A percentile compares a stretch with the other conserved stretches of the same genome.
Conservation (phyloP, 73 alveolate genomes). For the Loxodes magnus region DNA sequence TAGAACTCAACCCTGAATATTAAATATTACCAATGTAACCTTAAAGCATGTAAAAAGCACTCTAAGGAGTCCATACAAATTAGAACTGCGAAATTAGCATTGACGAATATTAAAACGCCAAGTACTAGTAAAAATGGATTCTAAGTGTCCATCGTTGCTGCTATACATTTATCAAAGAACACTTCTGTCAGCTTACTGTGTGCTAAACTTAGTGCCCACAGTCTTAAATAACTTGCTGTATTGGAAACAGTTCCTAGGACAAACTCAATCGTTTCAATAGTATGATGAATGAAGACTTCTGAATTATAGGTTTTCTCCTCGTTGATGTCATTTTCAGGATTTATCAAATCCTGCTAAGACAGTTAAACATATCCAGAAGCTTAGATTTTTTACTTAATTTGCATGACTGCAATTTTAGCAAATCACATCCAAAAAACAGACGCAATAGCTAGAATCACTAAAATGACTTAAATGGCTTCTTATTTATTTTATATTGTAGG, state of each 20-base stretch:
- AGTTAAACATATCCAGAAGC: neutral
- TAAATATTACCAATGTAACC: conserved; percentile 77
- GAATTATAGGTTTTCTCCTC: conserved; percentile 2
- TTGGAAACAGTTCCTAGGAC: conserved; percentile 95
- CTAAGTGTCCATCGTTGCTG: conserved; percentile 16
- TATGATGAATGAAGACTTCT: conserved; percentile 63
- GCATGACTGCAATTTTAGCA: conserved; percentile 6
- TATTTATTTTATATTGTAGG: too few relatives aligned
- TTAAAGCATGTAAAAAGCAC: conserved; percentile 88
- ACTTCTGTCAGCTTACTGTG: conserved; percentile 91
- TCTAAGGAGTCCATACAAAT: conserved; percentile 90
- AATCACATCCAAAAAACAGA: conserved; percentile 53
- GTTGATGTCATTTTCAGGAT: neutral
- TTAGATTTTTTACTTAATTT: neutral
- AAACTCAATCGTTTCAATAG: conserved; percentile 95
- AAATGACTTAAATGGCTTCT: conserved; percentile 6
- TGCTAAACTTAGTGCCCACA: conserved; percentile 98
- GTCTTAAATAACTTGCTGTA: conserved; percentile 96
- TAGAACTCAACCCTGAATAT: conserved; percentile 72
- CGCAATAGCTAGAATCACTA: conserved; percentile 19
- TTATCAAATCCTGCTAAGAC: too few relatives aligned
- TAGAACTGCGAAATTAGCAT: conserved; percentile 67
- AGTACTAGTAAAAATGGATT: conserved; percentile 27
- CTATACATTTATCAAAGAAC: conserved; percentile 58
- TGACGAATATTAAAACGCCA: conserved; percentile 44